Conservation (phyloP, 2,329 filamentous ascomycete genomes). For the Tolypocladium tundrense region DNA sequence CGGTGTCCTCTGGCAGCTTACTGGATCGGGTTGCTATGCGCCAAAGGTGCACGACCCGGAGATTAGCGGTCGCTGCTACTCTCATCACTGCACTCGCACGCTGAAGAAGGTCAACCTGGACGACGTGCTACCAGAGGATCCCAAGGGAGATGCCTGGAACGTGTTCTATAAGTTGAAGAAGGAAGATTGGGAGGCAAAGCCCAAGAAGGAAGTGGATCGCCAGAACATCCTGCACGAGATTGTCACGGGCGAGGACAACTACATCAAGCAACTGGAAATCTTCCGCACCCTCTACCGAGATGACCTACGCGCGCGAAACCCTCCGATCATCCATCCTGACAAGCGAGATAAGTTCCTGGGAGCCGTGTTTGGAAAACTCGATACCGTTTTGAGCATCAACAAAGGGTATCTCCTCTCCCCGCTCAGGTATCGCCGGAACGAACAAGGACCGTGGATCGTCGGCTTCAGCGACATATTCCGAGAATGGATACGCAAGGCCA, state of each 20-base stretch:
- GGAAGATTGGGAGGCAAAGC: constrained; percentile 58
- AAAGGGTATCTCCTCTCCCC: constrained; percentile 87
- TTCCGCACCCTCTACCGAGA: constrained; percentile 79
- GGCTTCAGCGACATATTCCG: constrained; percentile 96
- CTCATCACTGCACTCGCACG: constrained; percentile 85
- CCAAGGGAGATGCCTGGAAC: constrained; percentile 74
- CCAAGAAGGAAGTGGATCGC: constrained; percentile 81
- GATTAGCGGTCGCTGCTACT: constrained; percentile 74
- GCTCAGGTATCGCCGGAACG: constrained; percentile 91
- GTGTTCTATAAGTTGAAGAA: constrained; percentile 79
- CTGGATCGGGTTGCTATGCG: constrained; percentile 84
- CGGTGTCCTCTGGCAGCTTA: constrained; percentile 88
- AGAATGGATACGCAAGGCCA: constrained; percentile 96
- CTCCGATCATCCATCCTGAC: constrained; percentile 70
- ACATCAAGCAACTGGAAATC: constrained; percentile 81
- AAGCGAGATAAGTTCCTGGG: constrained; percentile 69
- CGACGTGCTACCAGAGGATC: constrained; percentile 57
- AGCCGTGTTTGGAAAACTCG: constrained; percentile 84
- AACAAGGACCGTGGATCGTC: constrained; percentile 88
- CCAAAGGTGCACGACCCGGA: constrained; percentile 66
- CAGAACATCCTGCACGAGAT: constrained; percentile 96
- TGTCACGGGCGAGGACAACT: constrained; percentile 83
- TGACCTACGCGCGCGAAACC: constrained; percentile 60
- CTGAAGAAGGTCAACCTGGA: constrained; percentile 89
- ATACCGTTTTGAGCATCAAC: constrained; percentile 81